phyloP scores from a whole-genome alignment of 2,329 filamentous ascomycete genomes.

The Neofusicoccum kwambonambiense region DNA sequence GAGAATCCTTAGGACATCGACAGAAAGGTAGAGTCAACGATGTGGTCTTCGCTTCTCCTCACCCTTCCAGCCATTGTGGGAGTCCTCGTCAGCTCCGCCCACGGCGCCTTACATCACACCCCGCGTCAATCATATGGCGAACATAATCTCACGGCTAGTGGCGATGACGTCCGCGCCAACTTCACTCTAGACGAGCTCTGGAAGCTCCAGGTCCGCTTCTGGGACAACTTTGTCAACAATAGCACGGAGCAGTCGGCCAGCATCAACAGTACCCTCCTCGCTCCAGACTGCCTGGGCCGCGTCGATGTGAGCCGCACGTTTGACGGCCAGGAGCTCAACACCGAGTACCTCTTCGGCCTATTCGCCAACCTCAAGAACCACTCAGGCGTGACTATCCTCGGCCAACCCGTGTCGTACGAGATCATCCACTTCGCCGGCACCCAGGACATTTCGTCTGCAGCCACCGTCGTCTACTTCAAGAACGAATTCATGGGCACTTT shows the following conservation, averaged over 20 bases:
- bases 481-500: constrained; percentile 24
- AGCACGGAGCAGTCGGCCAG: constrained; percentile 23
- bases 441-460: constrained; percentile 32
- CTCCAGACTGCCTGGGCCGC: constrained; percentile 30
- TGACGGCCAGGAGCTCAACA: constrained; percentile 37
- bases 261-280: constrained; percentile 36
- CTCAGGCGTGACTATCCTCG: constrained; percentile 24
- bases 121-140: background rate
- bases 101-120: background rate
- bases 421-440: constrained; percentile 34
- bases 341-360: constrained; percentile 40
- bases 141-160: background rate
- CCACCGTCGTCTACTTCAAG: constrained; percentile 31
- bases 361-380: constrained; percentile 27
- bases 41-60: background rate
- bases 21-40: background rate
- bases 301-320: constrained; percentile 37
- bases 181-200: constrained; percentile 32
- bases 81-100: background rate
- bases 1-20: background rate
- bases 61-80: background rate
- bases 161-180: constrained; percentile 5
- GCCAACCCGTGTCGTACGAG: constrained; percentile 25
- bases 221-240: constrained; percentile 27
- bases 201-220: constrained; percentile 30